These are phyloP conservation scores for Colletotrichum navitas DNA, from an alignment of 2,329 filamentous ascomycete genomes.

Conservation along the genomic window DNA sequence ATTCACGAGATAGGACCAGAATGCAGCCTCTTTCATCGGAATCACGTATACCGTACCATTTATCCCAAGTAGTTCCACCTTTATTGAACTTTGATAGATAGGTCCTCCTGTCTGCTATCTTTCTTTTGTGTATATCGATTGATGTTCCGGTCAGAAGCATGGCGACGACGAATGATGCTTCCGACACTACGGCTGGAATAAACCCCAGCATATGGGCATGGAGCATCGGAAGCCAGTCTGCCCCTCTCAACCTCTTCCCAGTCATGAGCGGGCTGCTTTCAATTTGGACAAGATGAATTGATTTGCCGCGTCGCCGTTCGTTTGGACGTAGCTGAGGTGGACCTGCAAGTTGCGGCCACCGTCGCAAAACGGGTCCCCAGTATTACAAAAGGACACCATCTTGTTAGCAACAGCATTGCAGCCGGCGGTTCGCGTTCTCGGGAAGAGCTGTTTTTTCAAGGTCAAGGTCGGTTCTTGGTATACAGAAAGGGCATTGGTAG, in stretches of 20 bases:
- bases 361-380: conserved; percentile 57
- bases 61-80: background rate
- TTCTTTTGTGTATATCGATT: background rate
- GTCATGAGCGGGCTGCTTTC: conserved; percentile 1
- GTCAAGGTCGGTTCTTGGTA: background rate
- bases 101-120: background rate
- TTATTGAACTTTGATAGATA: background rate
- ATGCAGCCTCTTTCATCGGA: too few species aligned
- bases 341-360: conserved; percentile 47
- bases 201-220: background rate
- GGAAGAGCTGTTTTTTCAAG: conserved; percentile 49
- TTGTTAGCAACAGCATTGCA: conserved; percentile 53
- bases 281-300: conserved; percentile 51
- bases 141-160: background rate
- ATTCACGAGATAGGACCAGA: too few species aligned
- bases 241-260: too few species aligned
- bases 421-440: conserved; percentile 49
- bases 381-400: conserved; percentile 57
- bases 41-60: too few species aligned
- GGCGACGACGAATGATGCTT: background rate
- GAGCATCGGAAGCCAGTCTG: background rate
- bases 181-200: background rate
- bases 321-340: conserved; percentile 52
- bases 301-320: conserved; percentile 51
- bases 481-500: rapidly evolving